A percentile compares a stretch with the other conserved stretches of the same genome.
phyloP scores from a whole-genome alignment of 2,329 filamentous ascomycete species.

The Cladosporium sp. region DNA sequence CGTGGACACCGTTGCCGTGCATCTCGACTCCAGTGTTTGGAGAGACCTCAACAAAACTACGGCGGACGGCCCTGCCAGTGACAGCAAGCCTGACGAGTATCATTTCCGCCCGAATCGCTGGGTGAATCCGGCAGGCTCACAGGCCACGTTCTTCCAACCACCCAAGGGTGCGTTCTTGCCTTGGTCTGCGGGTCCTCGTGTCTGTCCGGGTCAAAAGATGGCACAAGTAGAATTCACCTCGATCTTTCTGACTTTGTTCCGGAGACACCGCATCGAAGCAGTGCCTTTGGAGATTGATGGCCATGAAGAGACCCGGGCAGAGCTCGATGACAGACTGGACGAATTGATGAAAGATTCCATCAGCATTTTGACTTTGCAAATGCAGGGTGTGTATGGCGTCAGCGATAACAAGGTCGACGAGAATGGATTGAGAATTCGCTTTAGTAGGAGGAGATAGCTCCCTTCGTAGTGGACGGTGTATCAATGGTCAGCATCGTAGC shows the following conservation, averaged over 20 bases:
- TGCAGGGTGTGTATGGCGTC: constrained; percentile 25
- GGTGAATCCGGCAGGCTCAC: constrained; percentile 27
- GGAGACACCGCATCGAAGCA: constrained; percentile 21
- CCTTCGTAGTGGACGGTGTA: not conserved
- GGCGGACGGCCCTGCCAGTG: not conserved
- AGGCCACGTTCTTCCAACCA: constrained; percentile 30
- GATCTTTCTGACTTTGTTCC: constrained; percentile 38
- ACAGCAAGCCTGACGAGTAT: constrained; percentile 26
- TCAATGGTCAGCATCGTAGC: not conserved
- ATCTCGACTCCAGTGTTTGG: constrained; percentile 22
- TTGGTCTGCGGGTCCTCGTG: constrained; percentile 47
- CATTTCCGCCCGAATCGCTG: constrained; percentile 40
- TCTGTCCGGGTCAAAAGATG: constrained; percentile 53
- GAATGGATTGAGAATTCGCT: constrained; percentile 1
- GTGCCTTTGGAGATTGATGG: constrained; percentile 16
- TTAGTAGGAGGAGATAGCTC: constrained; percentile 12
- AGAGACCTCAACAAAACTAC: constrained; percentile 23
- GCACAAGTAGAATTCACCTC: constrained; percentile 53
- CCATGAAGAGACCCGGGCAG: constrained; percentile 14
- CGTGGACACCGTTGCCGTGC: constrained; percentile 33
- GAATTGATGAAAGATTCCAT: constrained; percentile 21
- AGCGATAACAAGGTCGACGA: not conserved
- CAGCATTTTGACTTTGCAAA: constrained; percentile 26
- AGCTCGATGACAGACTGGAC: constrained; percentile 21
- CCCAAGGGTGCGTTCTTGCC: constrained; percentile 42